A percentile compares a stretch with the other conserved stretches of the same genome.
Conservation (phyloP, 2,329 filamentous ascomycete genomes). For the Xylaria sp. region DNA sequence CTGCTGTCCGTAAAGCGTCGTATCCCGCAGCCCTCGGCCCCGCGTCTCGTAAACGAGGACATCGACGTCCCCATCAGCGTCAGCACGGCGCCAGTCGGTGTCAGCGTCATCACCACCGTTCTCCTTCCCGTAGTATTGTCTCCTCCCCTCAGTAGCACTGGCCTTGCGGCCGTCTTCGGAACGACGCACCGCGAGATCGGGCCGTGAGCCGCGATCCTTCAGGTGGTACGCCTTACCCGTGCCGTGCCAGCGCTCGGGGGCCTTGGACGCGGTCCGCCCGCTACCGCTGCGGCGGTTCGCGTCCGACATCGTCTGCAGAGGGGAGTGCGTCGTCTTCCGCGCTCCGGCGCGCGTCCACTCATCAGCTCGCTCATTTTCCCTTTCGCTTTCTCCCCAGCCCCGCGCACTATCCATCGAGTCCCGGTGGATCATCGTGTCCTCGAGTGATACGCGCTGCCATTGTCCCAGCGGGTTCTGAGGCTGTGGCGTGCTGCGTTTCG, state of each 20-base stretch:
- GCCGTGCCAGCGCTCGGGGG: slow-evolving; percentile 55
- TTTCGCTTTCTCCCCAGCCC: background rate
- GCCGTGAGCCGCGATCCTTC: slow-evolving; percentile 33
- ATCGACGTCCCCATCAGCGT: slow-evolving; percentile 36
- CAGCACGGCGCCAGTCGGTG: slow-evolving; percentile 12
- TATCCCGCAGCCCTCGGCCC: background rate
- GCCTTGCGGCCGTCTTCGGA: slow-evolving; percentile 33
- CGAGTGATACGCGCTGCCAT: slow-evolving; percentile 32
- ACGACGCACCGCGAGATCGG: slow-evolving; percentile 5
- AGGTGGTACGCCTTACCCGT: slow-evolving; percentile 34
- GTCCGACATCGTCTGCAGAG: slow-evolving; percentile 56
- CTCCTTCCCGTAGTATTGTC: slow-evolving; percentile 22
- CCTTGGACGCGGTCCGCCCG: slow-evolving; percentile 57
- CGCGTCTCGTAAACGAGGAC: slow-evolving; percentile 14
- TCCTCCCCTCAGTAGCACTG: background rate
- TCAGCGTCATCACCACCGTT: too few relatives aligned
- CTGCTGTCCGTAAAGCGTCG: too few relatives aligned
- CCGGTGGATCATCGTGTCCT: slow-evolving; percentile 31
- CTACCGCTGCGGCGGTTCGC: slow-evolving; percentile 53
- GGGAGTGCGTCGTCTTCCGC: background rate
- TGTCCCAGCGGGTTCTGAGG: slow-evolving; percentile 18
- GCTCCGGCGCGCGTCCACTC: background rate
- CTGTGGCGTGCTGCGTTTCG: background rate
- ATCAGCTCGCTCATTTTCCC: slow-evolving; percentile 8
- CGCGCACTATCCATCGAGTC: slow-evolving; percentile 19